Evolutionary conservation across 75 land plant genomes (phyloP), one percentile per base, ranked within the genome.

Genomic region (Ceratopteris richardii): DNA sequence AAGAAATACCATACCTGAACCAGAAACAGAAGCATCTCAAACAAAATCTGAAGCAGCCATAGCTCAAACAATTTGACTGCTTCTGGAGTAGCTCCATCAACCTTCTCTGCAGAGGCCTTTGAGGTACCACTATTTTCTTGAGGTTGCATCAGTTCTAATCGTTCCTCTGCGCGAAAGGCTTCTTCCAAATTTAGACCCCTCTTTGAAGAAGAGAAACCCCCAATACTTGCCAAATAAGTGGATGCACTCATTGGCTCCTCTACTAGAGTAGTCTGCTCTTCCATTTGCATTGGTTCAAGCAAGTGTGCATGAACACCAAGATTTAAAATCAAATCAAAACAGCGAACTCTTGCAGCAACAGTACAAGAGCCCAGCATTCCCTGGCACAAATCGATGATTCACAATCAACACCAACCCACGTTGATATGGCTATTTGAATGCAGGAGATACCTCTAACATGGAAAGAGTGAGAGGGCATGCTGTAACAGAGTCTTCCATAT

Each of bases 251-350:
- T 40, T 14, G 82, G 47, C 19, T 40, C 81, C 62, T 82, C 90
- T 40, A 72, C 81, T 51, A 77, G 59, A 29, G 75, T 55, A 37
- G 87, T 24, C 53, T 67, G 54, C 44, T 74, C 76, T 62, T 94
- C 91, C 58, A 59, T 53, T 41, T 75, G 67, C 66, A 82, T 74
- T 41, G 99, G 97, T 64, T 95, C 97, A 58, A 95, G 65, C 44
- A 95, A 70, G 31, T 95, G 99, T 25, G 86, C 97, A 80, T 95
- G 99, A 50, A 95, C 85, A 6, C 92, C 99, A 73, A 95, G 97
- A 64, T 95, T 95, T 36, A 95, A 46, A 67, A 95, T 72, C 66
- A 95, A 70, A 72, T 95, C 99, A 82, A 95, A 95, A 17, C 83
- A 86, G 46, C 97, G 88, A 23, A 64, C 51, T 46, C 82, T 76